phyloP scores from a whole-genome alignment of 495 filamentous ascomycete species.

The Aspergillus steynii region DNA sequence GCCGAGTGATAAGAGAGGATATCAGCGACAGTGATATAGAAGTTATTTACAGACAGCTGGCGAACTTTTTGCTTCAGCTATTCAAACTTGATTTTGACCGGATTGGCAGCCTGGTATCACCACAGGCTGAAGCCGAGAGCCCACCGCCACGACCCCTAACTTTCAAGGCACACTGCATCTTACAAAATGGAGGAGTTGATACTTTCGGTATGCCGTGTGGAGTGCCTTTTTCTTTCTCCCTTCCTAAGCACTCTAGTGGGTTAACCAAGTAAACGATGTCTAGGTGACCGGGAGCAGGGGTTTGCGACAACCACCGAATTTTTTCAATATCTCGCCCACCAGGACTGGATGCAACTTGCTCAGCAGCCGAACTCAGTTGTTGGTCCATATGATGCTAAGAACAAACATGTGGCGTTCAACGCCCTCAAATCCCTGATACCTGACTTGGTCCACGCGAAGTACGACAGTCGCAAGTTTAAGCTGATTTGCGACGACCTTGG shows the following conservation, averaged over 20 bases:
- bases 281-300: conserved; percentile 34
- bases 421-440: conserved; percentile 25
- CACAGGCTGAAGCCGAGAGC: conserved; percentile 13
- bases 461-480: conserved; percentile 33
- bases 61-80: conserved; percentile 30
- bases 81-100: conserved; percentile 27
- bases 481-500: conserved; percentile 40
- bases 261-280: conserved; percentile 11
- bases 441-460: conserved; percentile 26
- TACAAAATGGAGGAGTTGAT: conserved; percentile 36
- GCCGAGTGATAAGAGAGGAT: conserved; percentile 1
- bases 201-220: conserved; percentile 26
- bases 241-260: background rate
- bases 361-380: conserved; percentile 32
- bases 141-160: conserved; percentile 28
- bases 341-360: conserved; percentile 37
- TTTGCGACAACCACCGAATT: conserved; percentile 33
- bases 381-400: conserved; percentile 24
- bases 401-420: conserved; percentile 27
- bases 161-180: conserved; percentile 32
- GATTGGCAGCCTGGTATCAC: conserved; percentile 23
- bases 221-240: conserved; percentile 2
- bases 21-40: conserved; percentile 27
- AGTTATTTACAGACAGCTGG: conserved; percentile 32
- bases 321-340: conserved; percentile 30